These are phyloP conservation scores for Steccherinum ochraceum DNA, from an alignment of 768 basidiomycete genomes.

Conservation along the genomic window DNA sequence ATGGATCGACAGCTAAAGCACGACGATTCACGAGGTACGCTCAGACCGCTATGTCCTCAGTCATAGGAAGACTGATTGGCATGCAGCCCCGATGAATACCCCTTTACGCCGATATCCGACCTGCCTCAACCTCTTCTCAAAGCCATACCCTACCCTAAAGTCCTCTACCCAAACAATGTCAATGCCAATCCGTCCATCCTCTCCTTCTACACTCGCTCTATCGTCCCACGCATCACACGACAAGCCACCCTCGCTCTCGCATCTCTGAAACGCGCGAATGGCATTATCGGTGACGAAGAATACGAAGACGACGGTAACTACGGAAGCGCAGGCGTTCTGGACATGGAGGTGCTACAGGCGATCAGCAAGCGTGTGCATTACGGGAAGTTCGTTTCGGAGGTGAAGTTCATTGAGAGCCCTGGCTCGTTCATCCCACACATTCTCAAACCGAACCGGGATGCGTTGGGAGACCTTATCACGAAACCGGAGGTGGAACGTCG, in stretches of 20 bases:
- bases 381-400: constrained; percentile 98
- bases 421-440: constrained; percentile 92
- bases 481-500: constrained; percentile 93
- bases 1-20: constrained; percentile 87
- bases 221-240: constrained; percentile 85
- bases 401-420: constrained; percentile 87
- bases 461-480: constrained; percentile 85
- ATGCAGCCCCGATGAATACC: constrained; percentile 94
- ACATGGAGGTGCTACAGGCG: constrained; percentile 96
- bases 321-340: constrained; percentile 89
- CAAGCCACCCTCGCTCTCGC: constrained; percentile 64
- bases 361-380: constrained; percentile 98
- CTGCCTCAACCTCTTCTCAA: constrained; percentile 82
- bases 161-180: constrained; percentile 72
- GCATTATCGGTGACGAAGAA: constrained; percentile 61
- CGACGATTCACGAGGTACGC: constrained; percentile 86
- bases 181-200: constrained; percentile 87
- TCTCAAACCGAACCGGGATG: constrained; percentile 63
- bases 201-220: constrained; percentile 80
- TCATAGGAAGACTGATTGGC: no score
- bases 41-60: no score
- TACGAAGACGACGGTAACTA: constrained; percentile 96
- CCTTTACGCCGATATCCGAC: constrained; percentile 64
- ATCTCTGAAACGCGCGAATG: constrained; percentile 56
- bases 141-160: constrained; percentile 63